Evolutionary conservation across 768 basidiomycete genomes (phyloP), one percentile per base, ranked within the genome.

Genomic region (Holtermanniella nyarrowii): DNA sequence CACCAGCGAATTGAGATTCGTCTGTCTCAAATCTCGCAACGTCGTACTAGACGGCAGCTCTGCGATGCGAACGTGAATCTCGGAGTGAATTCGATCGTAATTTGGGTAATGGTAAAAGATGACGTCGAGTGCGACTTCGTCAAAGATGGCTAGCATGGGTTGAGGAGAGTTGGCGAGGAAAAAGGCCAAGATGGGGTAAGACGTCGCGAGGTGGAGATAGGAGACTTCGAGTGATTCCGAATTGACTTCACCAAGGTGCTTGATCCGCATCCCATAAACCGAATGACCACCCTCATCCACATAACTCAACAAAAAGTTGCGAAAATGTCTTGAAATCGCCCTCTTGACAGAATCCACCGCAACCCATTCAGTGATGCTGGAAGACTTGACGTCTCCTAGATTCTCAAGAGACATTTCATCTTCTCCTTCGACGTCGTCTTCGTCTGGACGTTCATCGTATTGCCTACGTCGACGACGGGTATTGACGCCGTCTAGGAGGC

Each of bases 361-460:
- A 61, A 97, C 91, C 95, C 95, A 99, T 72, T 97, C 95, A 21
- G 86, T 85, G 51, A 99, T 89, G 12, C 88, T 90, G 66, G 91
- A 88, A 37, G 91, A 88, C 68, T 97, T 96, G 76, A 99, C 90
- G 66, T 99, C 95, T 54, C 88, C 87, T 10, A 99, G 77, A 74
- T 99, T 88, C 68, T 97, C 93, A 41, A 95, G 71, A 0, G 95
- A 90, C 49, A 99, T 78, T 72, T 96, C 90, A 88, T 67, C 69
- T 21, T 64, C 62, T 4, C 61, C 90, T 45, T 89, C 90, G 57
- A 89, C 77, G 73, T 97, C 91, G 68, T 96, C 93, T 27, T 85
- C 71, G 67, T 89, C 87, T 57, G 81, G 79, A 47, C 87, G 78
- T 73, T 99, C 95, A 65, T 99, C 95, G 56, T 97, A 96, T 62